Evolutionary conservation across 768 basidiomycete genomes (phyloP), one percentile per base, ranked within the genome.

Genomic region (Lyophyllum shimeji): DNA sequence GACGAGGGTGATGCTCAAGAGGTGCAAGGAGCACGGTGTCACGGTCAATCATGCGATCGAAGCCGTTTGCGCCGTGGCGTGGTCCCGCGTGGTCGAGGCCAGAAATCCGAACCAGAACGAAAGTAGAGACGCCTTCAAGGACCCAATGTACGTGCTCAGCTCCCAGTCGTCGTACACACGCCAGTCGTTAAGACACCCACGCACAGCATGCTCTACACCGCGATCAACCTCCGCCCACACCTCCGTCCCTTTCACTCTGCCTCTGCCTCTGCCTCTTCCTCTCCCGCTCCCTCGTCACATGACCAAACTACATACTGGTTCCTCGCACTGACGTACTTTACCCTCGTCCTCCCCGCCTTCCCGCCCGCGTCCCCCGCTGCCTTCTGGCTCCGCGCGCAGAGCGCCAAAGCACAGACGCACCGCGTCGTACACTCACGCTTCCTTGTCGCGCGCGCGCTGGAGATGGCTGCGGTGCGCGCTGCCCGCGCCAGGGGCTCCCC

Each of bases 181-280:
- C n/a, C n/a, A n/a, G n/a, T 7, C 23, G 12, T 6, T 29, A 37
- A 23, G 44, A 45, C 42, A 52, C 27, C 45, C 34, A 33, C 18
- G 39, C 39, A 21, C 50, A 80, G 78, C 60, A 80, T 88, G 81
- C 77, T 88, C 69, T 89, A 89, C 68, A 84, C 85, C 4, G 86
- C 87, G 13, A 70, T 86, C 31, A 89, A 87, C 67, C 71, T 87
- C 21, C 79, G 87, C 1, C 77, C 82, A 3, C 78, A 77, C 65
- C 71, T 78, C 49, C 59, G 68, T 21, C 64, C 66, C 50, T 58
- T 68, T 24, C 64, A n/a, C n/a, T n/a, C n/a, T n/a, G n/a, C 66
- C 27, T 65, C 72, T 11, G 6, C 31, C 12, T 12, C 12, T 33
- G 7, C 31, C 31, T 12, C 31, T 33, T 12, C 31, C 6, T 33